Evolutionary conservation across 2,329 filamentous ascomycete species (phyloP).

Genomic region (Ophiosphaerella narmari): DNA sequence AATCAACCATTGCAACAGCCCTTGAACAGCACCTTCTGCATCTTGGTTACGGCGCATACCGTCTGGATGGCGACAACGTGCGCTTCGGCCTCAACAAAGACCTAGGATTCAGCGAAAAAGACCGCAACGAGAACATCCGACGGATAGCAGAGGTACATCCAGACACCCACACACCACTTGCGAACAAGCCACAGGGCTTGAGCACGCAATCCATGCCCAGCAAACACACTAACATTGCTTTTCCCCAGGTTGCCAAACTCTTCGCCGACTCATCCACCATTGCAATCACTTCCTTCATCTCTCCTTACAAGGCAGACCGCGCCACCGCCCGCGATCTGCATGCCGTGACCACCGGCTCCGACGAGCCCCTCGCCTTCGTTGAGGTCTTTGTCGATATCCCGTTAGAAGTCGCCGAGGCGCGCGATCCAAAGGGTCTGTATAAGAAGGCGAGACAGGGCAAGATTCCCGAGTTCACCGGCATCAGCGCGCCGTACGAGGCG

Average conservation of each 20-base stretch:
- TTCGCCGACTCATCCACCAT: constrained; percentile 90
- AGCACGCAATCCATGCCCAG: constrained; percentile 22
- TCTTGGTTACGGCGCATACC: constrained; percentile 80
- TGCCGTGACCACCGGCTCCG: constrained; percentile 58
- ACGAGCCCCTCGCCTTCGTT: constrained; percentile 78
- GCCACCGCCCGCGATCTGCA: constrained; percentile 82
- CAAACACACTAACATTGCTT: constrained; percentile 1
- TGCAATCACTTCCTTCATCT: constrained; percentile 95
- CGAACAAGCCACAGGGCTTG: constrained; percentile 1
- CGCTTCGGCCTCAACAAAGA: constrained; percentile 98
- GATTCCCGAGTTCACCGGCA: constrained; percentile 97
- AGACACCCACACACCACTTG: not conserved
- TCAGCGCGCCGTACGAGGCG: constrained; percentile 92
- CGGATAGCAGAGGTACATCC: constrained; percentile 76
- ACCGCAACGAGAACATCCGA: constrained; percentile 97
- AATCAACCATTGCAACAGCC: constrained; percentile 94
- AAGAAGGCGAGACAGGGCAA: constrained; percentile 93
- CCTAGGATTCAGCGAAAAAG: constrained; percentile 88
- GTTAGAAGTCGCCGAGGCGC: constrained; percentile 87
- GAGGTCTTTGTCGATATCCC: constrained; percentile 94
- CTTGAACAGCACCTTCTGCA: constrained; percentile 97
- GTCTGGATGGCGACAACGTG: constrained; percentile 97
- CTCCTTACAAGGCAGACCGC: constrained; percentile 87
- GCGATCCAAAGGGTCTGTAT: constrained; percentile 96
- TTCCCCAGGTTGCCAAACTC: constrained; percentile 78